phyloP scores from a whole-genome alignment of 352 stramenopile genomes.

The Aphanomyces euteiches region DNA sequence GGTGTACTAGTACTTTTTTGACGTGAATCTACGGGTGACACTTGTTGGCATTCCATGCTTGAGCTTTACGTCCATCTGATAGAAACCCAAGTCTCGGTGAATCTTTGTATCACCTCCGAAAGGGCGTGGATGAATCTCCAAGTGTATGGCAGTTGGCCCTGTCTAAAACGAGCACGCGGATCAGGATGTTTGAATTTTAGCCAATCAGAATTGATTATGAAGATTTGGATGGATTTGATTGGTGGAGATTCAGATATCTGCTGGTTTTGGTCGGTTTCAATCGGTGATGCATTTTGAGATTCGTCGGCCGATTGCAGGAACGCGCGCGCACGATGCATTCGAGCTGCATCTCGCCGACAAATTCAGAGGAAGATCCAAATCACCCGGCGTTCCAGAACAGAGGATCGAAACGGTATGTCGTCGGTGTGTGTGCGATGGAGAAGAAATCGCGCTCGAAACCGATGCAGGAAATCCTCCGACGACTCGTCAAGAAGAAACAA shows the following conservation, averaged over 20 bases:
- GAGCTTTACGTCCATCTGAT: too few relatives aligned
- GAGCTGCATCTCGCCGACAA: slow-evolving; percentile 5
- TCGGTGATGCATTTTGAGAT: slow-evolving; percentile 8
- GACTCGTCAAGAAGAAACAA: slow-evolving; percentile 87
- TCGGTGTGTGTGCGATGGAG: slow-evolving; percentile 98
- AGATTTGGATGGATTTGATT: background rate
- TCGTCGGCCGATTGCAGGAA: background rate
- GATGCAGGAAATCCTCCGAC: slow-evolving; percentile 95
- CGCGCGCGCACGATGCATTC: background rate
- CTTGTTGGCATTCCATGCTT: too few relatives aligned
- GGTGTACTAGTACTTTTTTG: too few relatives aligned
- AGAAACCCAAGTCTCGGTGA: too few relatives aligned
- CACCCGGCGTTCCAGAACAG: slow-evolving; percentile 5
- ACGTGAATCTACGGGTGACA: too few relatives aligned
- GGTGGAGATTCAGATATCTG: background rate
- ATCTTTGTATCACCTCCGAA: background rate
- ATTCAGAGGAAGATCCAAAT: slow-evolving; percentile 9
- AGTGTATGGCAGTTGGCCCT: background rate
- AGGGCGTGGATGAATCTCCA: slow-evolving; percentile 1
- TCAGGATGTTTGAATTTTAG: background rate
- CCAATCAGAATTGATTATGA: background rate
- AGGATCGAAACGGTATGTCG: slow-evolving; percentile 49
- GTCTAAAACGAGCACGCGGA: background rate
- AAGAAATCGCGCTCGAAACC: slow-evolving; percentile 98
- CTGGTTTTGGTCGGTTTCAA: slow-evolving; percentile 9